Percentiles rank a stretch among this genome's conserved stretches.
Evolutionary conservation across 768 basidiomycete genomes (phyloP).

Genomic region (Kwoniella botswanensis): DNA sequence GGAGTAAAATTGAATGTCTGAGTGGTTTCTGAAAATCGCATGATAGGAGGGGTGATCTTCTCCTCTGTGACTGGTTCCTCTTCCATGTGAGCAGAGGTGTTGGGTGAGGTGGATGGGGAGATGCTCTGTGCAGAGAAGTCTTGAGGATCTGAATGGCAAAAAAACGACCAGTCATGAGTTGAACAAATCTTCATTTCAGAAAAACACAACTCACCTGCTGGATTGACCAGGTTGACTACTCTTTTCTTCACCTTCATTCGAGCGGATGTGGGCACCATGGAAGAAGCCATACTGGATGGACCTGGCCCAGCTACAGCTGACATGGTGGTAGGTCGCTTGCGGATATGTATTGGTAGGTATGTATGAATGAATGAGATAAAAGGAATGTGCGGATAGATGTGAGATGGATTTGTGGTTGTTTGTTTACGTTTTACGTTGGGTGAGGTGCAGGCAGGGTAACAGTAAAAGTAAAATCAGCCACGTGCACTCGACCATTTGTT

Average conservation of each 20-base stretch:
- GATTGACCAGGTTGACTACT: constrained; percentile 45
- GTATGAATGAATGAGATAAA: background rate
- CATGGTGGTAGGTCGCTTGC: constrained; percentile 2
- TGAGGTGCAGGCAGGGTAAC: background rate
- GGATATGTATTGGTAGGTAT: background rate
- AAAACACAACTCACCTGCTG: constrained; percentile 36
- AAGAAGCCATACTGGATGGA: constrained; percentile 36
- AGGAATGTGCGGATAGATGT: background rate
- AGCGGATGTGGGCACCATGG: constrained; percentile 32
- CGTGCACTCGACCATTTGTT: constrained; percentile 21
- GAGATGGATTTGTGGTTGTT: background rate
- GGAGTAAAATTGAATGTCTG: constrained; percentile 21
- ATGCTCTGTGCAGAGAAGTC: constrained; percentile 30
- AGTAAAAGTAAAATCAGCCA: constrained; percentile 28
- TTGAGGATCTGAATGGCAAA: constrained; percentile 15
- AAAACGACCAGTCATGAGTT: background rate
- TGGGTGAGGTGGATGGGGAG: constrained; percentile 17
- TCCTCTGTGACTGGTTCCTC: background rate
- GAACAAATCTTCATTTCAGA: constrained; percentile 4
- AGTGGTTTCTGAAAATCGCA: constrained; percentile 14
- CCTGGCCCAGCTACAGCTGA: constrained; percentile 34
- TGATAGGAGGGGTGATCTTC: constrained; percentile 15
- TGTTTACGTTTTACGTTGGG: background rate
- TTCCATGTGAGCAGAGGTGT: constrained; percentile 1
- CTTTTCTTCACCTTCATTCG: constrained; percentile 32